Evolutionary conservation across 164 flowering plant species (phyloP).

Genomic region (Umbellularia californica): DNA sequence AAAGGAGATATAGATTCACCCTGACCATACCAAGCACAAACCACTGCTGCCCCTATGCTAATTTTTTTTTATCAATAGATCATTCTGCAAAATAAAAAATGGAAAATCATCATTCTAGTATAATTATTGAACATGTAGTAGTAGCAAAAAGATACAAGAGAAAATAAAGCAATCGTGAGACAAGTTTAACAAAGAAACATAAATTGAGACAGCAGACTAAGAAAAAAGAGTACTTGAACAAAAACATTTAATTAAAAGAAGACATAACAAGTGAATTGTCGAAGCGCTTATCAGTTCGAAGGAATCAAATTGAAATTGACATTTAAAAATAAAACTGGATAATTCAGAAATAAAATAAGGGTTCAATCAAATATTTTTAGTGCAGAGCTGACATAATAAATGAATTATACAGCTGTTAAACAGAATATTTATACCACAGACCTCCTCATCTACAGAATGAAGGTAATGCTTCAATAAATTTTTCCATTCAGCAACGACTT

Average conservation of each 20-base stretch:
- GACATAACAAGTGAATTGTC: neutral
- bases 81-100: too few relatives aligned
- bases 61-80: too few relatives aligned
- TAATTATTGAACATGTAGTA: neutral
- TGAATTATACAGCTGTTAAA: neutral
- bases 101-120: too few relatives aligned
- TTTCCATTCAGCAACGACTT: slow-evolving; percentile 51
- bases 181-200: too few relatives aligned
- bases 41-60: too few relatives aligned
- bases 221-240: neutral
- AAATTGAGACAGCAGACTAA: too few relatives aligned
- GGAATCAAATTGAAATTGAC: too few relatives aligned
- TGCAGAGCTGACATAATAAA: neutral
- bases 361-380: neutral
- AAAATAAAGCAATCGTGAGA: neutral
- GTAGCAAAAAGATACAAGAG: neutral
- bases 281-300: neutral
- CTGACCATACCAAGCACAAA: too few relatives aligned
- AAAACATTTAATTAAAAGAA: too few relatives aligned
- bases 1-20: too few relatives aligned
- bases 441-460: slow-evolving; percentile 75
- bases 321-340: neutral
- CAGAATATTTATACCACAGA: slow-evolving; percentile 26
- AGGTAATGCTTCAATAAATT: slow-evolving; percentile 60
- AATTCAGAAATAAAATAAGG: neutral